Evolutionary conservation across 164 flowering plant genomes (phyloP), one percentile per base, ranked within the genome.

Genomic region (Santalum album): DNA sequence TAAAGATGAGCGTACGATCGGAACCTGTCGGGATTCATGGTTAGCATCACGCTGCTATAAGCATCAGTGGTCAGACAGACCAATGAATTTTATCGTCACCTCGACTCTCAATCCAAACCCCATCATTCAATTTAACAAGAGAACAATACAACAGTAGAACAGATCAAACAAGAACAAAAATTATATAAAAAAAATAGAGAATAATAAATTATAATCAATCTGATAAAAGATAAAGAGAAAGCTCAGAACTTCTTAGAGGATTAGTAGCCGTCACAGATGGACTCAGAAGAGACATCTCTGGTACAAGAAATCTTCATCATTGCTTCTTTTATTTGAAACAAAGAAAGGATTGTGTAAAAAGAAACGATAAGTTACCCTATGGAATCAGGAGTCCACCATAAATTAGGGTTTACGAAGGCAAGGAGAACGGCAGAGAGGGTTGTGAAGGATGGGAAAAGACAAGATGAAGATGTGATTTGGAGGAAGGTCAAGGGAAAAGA

Each of bases 11-110:
- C 51, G 49, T 21, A 55, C 67, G 90, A 84, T 84, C 90, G 73
- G 90, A 84, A 79, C 83, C 84, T 79, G 83, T 81, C 81, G 86
- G 68, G 81, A 81, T 83, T 81, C 81, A 75, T n/a, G 55, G 22
- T 27, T 65, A 65, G 75, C 86, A 75, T 75, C 90, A 83, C 68
- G 17, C 48, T 42, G 15, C 46, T 25, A n/a, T 15, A 25, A 5
- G 34, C 32, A 25, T 84, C 90, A 84, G 90, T 65, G 81, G 86
- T 79, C 75, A 80, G 82, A 78, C 82, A 76, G 79, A 76, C 77
- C 25, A 43, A 70, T 80, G 83, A 79, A 81, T 69, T 74, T 73
- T 70, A 74, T 77, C 84, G 43, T 81, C 90, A 84, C 74, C 63
- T 84, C 90, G 75, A 65, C 29, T 50, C 55, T n/a, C n/a, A n/a